These are phyloP conservation scores for Neoconidiobolus thromboides DNA, from an alignment of 371 early-diverging fungal genomes.

Conservation along the genomic window DNA sequence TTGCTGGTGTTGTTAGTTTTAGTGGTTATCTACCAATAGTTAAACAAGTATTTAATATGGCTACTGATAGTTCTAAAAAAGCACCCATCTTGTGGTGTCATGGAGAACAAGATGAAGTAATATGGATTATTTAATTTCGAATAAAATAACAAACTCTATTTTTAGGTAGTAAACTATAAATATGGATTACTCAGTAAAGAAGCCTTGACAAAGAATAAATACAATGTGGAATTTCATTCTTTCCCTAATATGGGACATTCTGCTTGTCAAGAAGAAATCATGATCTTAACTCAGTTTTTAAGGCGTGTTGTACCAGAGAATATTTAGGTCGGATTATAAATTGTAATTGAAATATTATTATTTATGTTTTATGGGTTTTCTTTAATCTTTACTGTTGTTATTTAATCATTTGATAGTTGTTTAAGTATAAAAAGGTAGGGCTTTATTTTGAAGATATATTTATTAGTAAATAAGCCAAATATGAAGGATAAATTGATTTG, in stretches of 20 bases:
- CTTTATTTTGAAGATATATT: too few species aligned
- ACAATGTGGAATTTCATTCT: constrained; percentile 48
- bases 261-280: constrained; percentile 47
- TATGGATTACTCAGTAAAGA: constrained; percentile 52
- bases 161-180: constrained; percentile 37
- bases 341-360: too few species aligned
- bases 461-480: too few species aligned
- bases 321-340: too few species aligned
- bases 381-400: too few species aligned
- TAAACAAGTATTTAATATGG: constrained; percentile 33
- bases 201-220: constrained; percentile 35
- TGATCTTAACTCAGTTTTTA: constrained; percentile 51
- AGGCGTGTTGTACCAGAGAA: constrained; percentile 13
- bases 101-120: constrained; percentile 57
- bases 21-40: constrained; percentile 66
- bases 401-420: too few species aligned
- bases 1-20: constrained; percentile 30
- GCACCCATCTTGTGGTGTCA: constrained; percentile 79
- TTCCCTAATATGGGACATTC: constrained; percentile 69
- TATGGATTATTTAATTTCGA: not conserved
- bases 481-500: too few species aligned
- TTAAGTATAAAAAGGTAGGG: too few species aligned
- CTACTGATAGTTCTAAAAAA: constrained; percentile 41
- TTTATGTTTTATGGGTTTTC: too few species aligned
- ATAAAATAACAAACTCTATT: not conserved